Evolutionary conservation across 2,329 filamentous ascomycete genomes (phyloP).

Genomic region (Hymenoscyphus scutula): DNA sequence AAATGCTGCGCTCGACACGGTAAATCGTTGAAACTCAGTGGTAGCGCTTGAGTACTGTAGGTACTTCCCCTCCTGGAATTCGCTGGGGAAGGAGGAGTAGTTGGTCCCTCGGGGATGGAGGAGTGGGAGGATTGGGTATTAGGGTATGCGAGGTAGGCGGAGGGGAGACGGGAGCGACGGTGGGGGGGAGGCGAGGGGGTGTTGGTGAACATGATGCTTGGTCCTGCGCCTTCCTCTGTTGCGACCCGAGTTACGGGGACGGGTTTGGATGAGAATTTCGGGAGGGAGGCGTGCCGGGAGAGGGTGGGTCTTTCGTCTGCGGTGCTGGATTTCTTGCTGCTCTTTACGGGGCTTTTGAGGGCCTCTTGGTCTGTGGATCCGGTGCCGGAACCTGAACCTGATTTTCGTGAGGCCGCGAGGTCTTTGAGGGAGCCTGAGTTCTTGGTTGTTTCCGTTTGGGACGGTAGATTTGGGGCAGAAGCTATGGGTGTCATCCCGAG

Average conservation of each 20-base stretch:
- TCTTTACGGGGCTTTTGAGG: constrained; percentile 7
- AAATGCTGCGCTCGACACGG: constrained; percentile 82
- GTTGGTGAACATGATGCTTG: constrained; percentile 73
- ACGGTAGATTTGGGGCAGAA: constrained; percentile 15
- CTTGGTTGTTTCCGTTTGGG: constrained; percentile 13
- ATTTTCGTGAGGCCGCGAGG: constrained; percentile 21
- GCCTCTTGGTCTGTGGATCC: constrained; percentile 9
- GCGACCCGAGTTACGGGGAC: constrained; percentile 69
- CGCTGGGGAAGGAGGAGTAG: neutral
- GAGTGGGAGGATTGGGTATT: constrained; percentile 14
- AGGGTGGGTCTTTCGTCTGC: constrained; percentile 44
- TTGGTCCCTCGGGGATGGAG: constrained; percentile 9
- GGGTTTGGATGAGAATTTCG: constrained; percentile 69
- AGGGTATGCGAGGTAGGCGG: constrained; percentile 26
- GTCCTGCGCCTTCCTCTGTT: constrained; percentile 61
- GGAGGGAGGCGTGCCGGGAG: constrained; percentile 53
- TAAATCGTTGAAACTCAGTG: constrained; percentile 82
- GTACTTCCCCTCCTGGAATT: constrained; percentile 39
- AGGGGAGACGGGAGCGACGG: constrained; percentile 25
- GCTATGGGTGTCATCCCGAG: neutral
- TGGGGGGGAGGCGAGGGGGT: constrained; percentile 33
- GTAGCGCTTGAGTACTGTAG: constrained; percentile 59
- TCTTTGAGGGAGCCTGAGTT: constrained; percentile 22
- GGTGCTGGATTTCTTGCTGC: constrained; percentile 12
- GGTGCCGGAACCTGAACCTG: neutral